Evolutionary conservation across 495 filamentous ascomycete species (phyloP).

Genomic region (Penicillium pulvis): DNA sequence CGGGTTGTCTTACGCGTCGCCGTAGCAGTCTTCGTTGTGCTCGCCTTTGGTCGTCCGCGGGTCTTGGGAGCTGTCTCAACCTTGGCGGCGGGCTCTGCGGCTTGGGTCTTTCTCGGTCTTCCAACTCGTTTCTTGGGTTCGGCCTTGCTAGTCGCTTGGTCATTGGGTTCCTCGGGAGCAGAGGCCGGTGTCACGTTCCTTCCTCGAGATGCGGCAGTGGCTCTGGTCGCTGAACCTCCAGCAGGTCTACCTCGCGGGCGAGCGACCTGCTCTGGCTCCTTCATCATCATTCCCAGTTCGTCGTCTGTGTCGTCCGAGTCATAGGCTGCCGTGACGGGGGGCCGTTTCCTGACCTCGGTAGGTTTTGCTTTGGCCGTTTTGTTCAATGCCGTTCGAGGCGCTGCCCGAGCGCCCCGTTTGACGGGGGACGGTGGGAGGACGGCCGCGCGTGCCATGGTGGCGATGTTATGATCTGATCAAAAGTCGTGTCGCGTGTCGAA

Average conservation of each 20-base stretch:
- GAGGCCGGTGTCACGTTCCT: slow-evolving; percentile 22
- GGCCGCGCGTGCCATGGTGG: slow-evolving; percentile 45
- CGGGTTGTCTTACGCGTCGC: slow-evolving; percentile 31
- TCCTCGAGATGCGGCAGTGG: slow-evolving; percentile 18
- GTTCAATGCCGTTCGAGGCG: slow-evolving; percentile 27
- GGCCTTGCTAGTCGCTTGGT: slow-evolving; percentile 18
- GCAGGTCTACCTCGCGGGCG: slow-evolving; percentile 22
- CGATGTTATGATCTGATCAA: slow-evolving; percentile 7
- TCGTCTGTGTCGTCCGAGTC: slow-evolving; percentile 41
- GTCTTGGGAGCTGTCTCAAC: slow-evolving; percentile 7
- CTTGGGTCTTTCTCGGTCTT: slow-evolving; percentile 33
- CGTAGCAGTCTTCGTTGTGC: slow-evolving; percentile 17
- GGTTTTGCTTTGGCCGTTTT: slow-evolving; percentile 23
- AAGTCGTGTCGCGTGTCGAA: slow-evolving; percentile 13
- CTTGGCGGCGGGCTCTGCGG: not conserved
- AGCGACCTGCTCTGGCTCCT: slow-evolving; percentile 18
- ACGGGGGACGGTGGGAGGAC: slow-evolving; percentile 40
- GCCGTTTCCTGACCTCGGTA: slow-evolving; percentile 19
- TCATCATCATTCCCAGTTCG: slow-evolving; percentile 39
- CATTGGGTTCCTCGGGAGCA: slow-evolving; percentile 12
- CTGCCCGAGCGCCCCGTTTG: slow-evolving; percentile 38
- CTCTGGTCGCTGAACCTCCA: slow-evolving; percentile 14
- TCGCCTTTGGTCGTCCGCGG: slow-evolving; percentile 11
- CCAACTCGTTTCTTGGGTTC: slow-evolving; percentile 39
- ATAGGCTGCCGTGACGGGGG: slow-evolving; percentile 17